Conservation (phyloP, 2,329 filamentous ascomycete genomes). For the Monosporascus sp. region DNA sequence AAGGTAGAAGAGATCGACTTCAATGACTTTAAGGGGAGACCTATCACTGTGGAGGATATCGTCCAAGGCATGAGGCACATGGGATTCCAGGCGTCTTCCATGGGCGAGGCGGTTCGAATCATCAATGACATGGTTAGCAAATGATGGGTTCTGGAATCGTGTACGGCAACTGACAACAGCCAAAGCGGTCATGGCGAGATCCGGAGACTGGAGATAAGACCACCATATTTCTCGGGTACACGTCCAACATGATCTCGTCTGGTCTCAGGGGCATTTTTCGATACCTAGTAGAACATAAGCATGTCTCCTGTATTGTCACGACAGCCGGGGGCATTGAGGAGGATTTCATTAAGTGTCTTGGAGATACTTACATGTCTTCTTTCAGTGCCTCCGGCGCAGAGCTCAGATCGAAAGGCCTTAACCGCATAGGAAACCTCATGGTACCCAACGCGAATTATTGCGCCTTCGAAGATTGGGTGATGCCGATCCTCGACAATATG, state of each 20-base stretch:
- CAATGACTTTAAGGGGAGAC: constrained; percentile 66
- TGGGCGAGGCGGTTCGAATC: constrained; percentile 77
- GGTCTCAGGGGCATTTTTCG: constrained; percentile 86
- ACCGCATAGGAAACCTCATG: constrained; percentile 91
- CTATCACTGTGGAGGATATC: constrained; percentile 82
- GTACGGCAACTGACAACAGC: constrained; percentile 16
- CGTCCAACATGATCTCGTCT: constrained; percentile 94
- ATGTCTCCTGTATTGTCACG: constrained; percentile 89
- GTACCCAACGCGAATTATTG: constrained; percentile 98
- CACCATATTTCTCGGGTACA: constrained; percentile 96
- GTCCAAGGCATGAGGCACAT: constrained; percentile 77
- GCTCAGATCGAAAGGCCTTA: constrained; percentile 79
- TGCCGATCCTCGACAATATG: constrained; percentile 93
- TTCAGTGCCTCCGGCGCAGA: constrained; percentile 74
- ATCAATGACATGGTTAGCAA: constrained; percentile 86
- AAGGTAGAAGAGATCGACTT: constrained; percentile 91
- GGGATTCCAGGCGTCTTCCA: constrained; percentile 73
- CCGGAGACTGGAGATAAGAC: constrained; percentile 73
- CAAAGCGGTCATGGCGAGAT: constrained; percentile 69
- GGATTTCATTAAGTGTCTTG: constrained; percentile 97
- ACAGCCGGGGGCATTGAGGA: constrained; percentile 95
- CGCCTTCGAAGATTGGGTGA: constrained; percentile 94
- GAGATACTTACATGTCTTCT: constrained; percentile 84
- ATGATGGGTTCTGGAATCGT: constrained; percentile 10
- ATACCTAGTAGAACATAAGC: constrained; percentile 87